These are phyloP conservation scores for Cochlearia excelsa DNA, from an alignment of 345 rosid species.

Conservation along the genomic window DNA sequence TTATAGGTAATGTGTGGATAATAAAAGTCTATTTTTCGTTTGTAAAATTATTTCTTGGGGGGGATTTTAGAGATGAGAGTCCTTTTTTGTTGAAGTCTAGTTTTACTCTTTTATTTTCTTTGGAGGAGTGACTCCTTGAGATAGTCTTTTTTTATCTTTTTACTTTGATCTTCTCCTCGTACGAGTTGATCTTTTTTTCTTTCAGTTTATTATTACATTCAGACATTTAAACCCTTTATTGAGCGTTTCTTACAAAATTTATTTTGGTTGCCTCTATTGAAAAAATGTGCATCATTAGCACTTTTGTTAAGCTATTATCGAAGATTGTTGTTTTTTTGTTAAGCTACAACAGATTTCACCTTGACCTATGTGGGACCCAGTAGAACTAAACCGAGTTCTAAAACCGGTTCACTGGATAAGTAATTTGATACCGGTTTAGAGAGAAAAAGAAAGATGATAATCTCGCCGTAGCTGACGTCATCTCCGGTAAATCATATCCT, in stretches of 20 bases:
- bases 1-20: conserved; percentile 37
- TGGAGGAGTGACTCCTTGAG: no score
- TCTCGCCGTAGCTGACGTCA: conserved; percentile 50
- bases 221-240: no score
- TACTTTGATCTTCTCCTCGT: no score
- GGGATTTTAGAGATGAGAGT: conserved; percentile 21
- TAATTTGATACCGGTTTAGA: neutral
- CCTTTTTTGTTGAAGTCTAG: conserved; percentile 26
- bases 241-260: no score
- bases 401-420: conserved; percentile 6
- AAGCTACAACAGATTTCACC: no score
- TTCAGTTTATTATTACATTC: no score
- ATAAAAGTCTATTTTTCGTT: conserved; percentile 22
- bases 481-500: conserved; percentile 41
- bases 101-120: neutral
- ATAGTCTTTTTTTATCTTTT: no score
- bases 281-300: no score
- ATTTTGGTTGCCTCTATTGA: no score
- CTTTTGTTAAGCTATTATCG: no score
- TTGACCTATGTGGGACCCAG: conserved; percentile 2
- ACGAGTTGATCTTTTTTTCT: no score
- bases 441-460: neutral
- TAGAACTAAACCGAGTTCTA: conserved; percentile 19
- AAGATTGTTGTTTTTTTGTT: no score
- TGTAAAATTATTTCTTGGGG: conserved; percentile 31